Base-by-base conservation (phyloP, 108 stramenopile genomes). In the Nitzschia sp. region DNA sequence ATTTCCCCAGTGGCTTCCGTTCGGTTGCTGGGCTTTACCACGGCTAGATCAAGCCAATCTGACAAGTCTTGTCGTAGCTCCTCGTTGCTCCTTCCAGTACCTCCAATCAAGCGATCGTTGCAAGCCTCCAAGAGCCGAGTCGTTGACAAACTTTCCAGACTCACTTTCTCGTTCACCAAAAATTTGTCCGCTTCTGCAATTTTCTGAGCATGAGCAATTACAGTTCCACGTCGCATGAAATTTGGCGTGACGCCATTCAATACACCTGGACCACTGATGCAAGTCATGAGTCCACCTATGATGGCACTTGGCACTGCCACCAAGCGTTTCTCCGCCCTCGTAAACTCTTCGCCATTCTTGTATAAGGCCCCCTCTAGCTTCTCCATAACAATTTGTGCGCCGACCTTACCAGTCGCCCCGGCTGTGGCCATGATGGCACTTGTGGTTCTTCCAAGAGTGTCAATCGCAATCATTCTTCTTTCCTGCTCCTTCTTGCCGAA, bases 161-260 rank as follows among this genome's bases (percentile, higher is more conserved):
- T 78, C 55, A 90, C 61, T 2, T 73, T 72, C 63, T 87, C 75
- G 17, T 78, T 56, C 9, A 90, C 74, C 32, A 95, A 51, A 59
- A 91, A 91, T 25, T 81, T 75, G 68, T 94, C 90, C 0, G 80
- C 75, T 17, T 86, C 80, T 64, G 75, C 77, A 33, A 92, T 61
- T 49, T 89, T 85, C 64, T 89, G 72, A 5, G 79, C 26, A 59
- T 84, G 81, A 21, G 55, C 57, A 45, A 86, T 11, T 1, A 92
- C 46, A 24, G 76, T 61, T 21, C 84, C 81, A n/a, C 85, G 80
- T n/a, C 69, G 56, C 28, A 92, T 70, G 70, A 91, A 91, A 9
- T 76, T 65, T 5, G 94, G 86, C n/a, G 80, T 59, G 5, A 88
- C 46, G n/a, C 64, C 51, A 42, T 74, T 73, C 34, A 89, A 54